Conservation (phyloP, 1,284 basidiomycete species). For the Xerocomus minutiporus region DNA sequence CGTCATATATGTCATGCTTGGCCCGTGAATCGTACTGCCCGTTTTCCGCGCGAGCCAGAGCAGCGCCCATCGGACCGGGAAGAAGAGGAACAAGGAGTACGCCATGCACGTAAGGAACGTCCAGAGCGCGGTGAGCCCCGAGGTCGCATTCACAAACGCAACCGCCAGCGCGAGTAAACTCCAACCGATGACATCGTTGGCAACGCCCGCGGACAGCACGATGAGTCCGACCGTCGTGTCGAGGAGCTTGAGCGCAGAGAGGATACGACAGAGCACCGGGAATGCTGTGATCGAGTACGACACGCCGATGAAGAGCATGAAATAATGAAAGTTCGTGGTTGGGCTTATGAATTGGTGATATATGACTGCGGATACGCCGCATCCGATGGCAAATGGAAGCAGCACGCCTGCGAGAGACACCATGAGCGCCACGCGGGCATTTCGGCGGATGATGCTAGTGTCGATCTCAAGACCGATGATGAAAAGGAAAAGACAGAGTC, state of each 20-base stretch:
- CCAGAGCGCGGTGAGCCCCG: constrained; percentile 73
- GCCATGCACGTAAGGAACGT: constrained; percentile 79
- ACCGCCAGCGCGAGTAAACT: constrained; percentile 78
- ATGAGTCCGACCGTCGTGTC: constrained; percentile 93
- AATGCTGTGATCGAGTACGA: constrained; percentile 93
- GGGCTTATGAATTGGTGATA: constrained; percentile 77
- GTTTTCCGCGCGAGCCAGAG: constrained; percentile 73
- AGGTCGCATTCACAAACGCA: constrained; percentile 81
- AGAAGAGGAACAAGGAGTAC: constrained; percentile 77
- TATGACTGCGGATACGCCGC: constrained; percentile 74
- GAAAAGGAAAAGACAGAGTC: constrained; percentile 89
- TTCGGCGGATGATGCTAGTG: constrained; percentile 54
- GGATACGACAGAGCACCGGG: constrained; percentile 87
- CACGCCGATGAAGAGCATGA: constrained; percentile 92
- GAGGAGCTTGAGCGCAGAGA: constrained; percentile 78
- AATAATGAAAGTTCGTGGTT: constrained; percentile 70
- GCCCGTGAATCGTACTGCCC: constrained; percentile 76
- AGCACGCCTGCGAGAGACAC: constrained; percentile 66
- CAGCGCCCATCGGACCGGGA: constrained; percentile 62
- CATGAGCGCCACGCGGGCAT: constrained; percentile 41
- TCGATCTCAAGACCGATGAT: constrained; percentile 92
- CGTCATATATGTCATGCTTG: constrained; percentile 76
- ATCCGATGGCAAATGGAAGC: constrained; percentile 82
- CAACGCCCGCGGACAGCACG: constrained; percentile 90
- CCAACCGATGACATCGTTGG: constrained; percentile 85